Conservation (phyloP, 768 basidiomycete species). For the Cystofilobasidium bisporidii region DNA sequence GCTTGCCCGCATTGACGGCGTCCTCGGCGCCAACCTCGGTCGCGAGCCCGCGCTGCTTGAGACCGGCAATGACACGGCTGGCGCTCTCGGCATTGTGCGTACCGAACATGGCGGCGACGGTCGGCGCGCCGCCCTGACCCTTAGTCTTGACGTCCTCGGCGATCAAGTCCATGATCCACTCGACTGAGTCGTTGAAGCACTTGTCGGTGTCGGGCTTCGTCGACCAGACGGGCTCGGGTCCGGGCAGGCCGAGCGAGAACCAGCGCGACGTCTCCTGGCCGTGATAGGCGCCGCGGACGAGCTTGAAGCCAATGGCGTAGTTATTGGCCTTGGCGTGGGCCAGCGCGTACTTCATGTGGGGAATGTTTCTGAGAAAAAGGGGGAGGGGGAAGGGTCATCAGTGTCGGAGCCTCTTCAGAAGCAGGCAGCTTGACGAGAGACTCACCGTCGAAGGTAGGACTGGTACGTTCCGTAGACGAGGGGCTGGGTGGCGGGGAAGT, state of each 20-base stretch:
- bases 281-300: slow-evolving; percentile 89
- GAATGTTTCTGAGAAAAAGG: slow-evolving; percentile 49
- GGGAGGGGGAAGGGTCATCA: neutral
- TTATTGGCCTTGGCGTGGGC: slow-evolving; percentile 54
- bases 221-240: slow-evolving; percentile 57
- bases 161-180: slow-evolving; percentile 51
- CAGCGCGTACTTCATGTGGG: slow-evolving; percentile 58
- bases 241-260: slow-evolving; percentile 71
- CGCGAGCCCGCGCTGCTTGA: slow-evolving; percentile 54
- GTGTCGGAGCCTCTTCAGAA: no score
- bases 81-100: slow-evolving; percentile 75
- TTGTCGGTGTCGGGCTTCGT: slow-evolving; percentile 63
- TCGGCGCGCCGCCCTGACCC: slow-evolving; percentile 32
- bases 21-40: slow-evolving; percentile 31
- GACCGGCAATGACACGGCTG: slow-evolving; percentile 51
- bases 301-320: slow-evolving; percentile 77
- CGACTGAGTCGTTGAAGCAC: slow-evolving; percentile 58
- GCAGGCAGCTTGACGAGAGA: no score
- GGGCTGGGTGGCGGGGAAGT: slow-evolving; percentile 47
- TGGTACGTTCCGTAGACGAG: slow-evolving; percentile 80
- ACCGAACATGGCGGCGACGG: slow-evolving; percentile 65
- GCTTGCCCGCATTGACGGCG: slow-evolving; percentile 35
- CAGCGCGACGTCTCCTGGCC: slow-evolving; percentile 49
- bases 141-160: slow-evolving; percentile 41
- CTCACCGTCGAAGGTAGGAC: slow-evolving; percentile 68